Evolutionary conservation across 352 stramenopile species (phyloP).

Genomic region (Phytopythium montanum): DNA sequence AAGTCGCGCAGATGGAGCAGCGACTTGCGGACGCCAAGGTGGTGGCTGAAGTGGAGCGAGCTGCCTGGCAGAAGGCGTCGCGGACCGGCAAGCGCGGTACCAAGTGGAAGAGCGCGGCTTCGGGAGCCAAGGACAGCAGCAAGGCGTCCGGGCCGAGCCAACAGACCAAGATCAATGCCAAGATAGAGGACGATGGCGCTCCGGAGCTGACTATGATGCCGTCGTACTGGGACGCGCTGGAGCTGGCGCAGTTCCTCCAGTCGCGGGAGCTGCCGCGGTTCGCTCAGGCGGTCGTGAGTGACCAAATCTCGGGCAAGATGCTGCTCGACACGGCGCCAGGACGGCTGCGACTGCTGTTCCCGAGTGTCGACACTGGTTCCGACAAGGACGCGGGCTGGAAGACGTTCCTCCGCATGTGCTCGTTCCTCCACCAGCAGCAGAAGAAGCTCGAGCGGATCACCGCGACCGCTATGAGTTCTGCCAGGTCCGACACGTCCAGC

Average conservation of each 20-base stretch:
- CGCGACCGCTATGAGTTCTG: background rate
- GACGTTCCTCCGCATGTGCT: slow-evolving; percentile 29
- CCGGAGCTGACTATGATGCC: slow-evolving; percentile 27
- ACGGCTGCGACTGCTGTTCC: slow-evolving; percentile 44
- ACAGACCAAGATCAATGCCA: background rate
- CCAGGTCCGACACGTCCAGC: background rate
- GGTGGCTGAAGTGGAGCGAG: slow-evolving; percentile 42
- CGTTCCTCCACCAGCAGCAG: slow-evolving; percentile 46
- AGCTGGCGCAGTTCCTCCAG: slow-evolving; percentile 59
- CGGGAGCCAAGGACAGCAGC: slow-evolving; percentile 8
- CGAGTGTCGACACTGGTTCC: slow-evolving; percentile 11
- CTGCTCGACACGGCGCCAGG: slow-evolving; percentile 41
- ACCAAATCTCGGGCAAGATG: slow-evolving; percentile 61
- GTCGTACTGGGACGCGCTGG: slow-evolving; percentile 50
- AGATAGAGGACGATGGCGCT: background rate
- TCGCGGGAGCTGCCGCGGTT: slow-evolving; percentile 37
- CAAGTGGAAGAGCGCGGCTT: slow-evolving; percentile 58
- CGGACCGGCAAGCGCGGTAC: slow-evolving; percentile 46
- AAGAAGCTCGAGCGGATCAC: slow-evolving; percentile 22
- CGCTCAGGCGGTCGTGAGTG: slow-evolving; percentile 44
- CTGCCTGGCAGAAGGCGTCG: slow-evolving; percentile 49
- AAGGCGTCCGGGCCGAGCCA: background rate
- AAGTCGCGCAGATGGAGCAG: slow-evolving; percentile 58
- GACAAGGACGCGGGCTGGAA: slow-evolving; percentile 49
- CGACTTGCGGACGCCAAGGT: slow-evolving; percentile 53